phyloP scores from a whole-genome alignment of 306 rosid species.

The Cucurbita ficifolia region DNA sequence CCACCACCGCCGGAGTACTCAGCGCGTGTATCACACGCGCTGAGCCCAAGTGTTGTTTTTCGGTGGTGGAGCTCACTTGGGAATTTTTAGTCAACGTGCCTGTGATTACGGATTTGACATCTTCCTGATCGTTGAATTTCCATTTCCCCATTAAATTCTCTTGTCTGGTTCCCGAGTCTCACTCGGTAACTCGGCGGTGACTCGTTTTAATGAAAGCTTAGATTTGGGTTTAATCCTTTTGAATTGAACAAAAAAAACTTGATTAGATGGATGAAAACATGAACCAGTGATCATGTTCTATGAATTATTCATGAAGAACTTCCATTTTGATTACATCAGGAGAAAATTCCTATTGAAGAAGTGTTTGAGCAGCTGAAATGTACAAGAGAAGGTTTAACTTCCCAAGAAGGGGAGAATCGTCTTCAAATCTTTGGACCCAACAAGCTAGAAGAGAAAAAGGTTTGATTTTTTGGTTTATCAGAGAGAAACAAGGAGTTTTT shows the following conservation, averaged over 20 bases:
- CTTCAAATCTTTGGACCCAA: constrained; percentile 89
- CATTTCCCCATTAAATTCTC: neutral
- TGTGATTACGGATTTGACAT: neutral
- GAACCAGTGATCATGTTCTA: too few relatives aligned
- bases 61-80: neutral
- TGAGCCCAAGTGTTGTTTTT: too few relatives aligned
- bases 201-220: neutral
- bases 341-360: constrained; percentile 81
- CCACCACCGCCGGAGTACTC: neutral
- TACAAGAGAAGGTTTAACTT: constrained; percentile 50
- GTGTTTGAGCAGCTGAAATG: constrained; percentile 89
- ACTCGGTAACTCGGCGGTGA: constrained; percentile 6
- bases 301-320: too few relatives aligned
- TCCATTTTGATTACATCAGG: constrained; percentile 29
- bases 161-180: neutral
- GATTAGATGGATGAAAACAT: too few relatives aligned
- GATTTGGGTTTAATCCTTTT: neutral
- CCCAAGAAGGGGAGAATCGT: constrained; percentile 70
- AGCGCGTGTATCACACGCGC: neutral
- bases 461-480: neutral
- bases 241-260: neutral
- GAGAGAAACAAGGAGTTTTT: neutral
- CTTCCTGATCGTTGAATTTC: neutral
- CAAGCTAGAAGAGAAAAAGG: constrained; percentile 97
- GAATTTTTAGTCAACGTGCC: neutral